phyloP scores from a whole-genome alignment of 306 rosid genomes.

The Rosa rugosa region DNA sequence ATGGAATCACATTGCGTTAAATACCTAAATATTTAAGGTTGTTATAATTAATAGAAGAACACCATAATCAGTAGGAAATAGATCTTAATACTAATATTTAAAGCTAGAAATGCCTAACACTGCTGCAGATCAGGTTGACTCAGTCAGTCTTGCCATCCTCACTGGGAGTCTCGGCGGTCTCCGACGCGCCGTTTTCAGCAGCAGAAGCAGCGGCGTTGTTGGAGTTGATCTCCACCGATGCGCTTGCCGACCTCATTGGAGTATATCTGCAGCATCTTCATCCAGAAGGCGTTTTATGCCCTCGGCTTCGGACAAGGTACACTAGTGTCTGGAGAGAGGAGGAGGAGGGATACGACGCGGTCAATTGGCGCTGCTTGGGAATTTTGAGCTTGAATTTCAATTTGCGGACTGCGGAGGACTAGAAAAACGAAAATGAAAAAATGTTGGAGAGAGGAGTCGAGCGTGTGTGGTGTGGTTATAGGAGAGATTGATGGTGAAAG shows the following conservation, averaged over 20 bases:
- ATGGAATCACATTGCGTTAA: neutral
- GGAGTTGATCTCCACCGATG: conserved; percentile 74
- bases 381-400: no score
- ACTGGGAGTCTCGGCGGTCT: no score
- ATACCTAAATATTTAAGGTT: neutral
- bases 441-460: no score
- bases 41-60: no score
- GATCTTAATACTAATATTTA: conserved; percentile 27
- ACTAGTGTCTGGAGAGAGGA: conserved; percentile 82
- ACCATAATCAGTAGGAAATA: conserved; percentile 23
- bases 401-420: no score
- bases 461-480: no score
- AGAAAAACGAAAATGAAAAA: no score
- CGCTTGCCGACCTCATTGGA: conserved; percentile 94
- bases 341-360: no score
- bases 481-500: no score
- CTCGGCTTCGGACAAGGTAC: conserved; percentile 53
- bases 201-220: conserved; percentile 31
- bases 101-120: conserved; percentile 15
- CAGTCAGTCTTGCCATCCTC: conserved; percentile 19
- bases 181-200: conserved; percentile 24
- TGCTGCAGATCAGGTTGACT: conserved; percentile 19
- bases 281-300: conserved; percentile 69
- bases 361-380: no score
- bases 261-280: conserved; percentile 83